Percentiles rank a stretch among this genome's conserved stretches.
phyloP scores from a whole-genome alignment of 1,284 basidiomycete genomes.

The Heterobasidion parviporum region DNA sequence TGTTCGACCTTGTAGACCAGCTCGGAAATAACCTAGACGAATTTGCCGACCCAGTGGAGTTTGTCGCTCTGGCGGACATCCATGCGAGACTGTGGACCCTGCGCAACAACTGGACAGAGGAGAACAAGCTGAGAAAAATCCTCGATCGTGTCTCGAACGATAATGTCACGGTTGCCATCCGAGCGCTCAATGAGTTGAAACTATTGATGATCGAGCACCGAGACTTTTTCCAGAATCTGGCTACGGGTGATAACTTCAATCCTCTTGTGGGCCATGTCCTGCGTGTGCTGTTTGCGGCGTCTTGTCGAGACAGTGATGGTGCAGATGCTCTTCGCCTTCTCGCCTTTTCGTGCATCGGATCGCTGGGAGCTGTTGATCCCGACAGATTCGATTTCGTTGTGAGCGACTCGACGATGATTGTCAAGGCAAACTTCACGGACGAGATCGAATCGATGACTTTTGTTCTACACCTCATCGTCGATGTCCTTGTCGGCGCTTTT shows the following conservation, averaged over 20 bases:
- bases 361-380: conserved; percentile 94
- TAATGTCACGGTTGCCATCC: conserved; percentile 74
- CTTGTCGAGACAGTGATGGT: conserved; percentile 73
- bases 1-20: conserved; percentile 55
- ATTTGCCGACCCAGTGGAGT: conserved; percentile 67
- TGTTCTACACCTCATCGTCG: conserved; percentile 78
- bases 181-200: conserved; percentile 76
- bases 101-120: conserved; percentile 44
- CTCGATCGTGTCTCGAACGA: conserved; percentile 74
- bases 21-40: conserved; percentile 60
- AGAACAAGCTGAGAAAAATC: conserved; percentile 58
- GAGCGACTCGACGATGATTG: conserved; percentile 60
- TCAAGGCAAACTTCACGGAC: conserved; percentile 80
- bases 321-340: conserved; percentile 60
- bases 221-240: conserved; percentile 51
- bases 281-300: conserved; percentile 61
- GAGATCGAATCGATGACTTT: conserved; percentile 76
- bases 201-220: conserved; percentile 49
- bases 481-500: conserved; percentile 89
- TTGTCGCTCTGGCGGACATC: conserved; percentile 57
- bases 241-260: conserved; percentile 85
- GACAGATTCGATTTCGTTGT: conserved; percentile 77
- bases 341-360: conserved; percentile 87
- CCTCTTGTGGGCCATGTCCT: conserved; percentile 68
- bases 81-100: conserved; percentile 39